Percentiles rank a stretch among this genome's conserved stretches.
phyloP scores from a whole-genome alignment of 2,329 filamentous ascomycete species.

The Rutstroemia sp. region DNA sequence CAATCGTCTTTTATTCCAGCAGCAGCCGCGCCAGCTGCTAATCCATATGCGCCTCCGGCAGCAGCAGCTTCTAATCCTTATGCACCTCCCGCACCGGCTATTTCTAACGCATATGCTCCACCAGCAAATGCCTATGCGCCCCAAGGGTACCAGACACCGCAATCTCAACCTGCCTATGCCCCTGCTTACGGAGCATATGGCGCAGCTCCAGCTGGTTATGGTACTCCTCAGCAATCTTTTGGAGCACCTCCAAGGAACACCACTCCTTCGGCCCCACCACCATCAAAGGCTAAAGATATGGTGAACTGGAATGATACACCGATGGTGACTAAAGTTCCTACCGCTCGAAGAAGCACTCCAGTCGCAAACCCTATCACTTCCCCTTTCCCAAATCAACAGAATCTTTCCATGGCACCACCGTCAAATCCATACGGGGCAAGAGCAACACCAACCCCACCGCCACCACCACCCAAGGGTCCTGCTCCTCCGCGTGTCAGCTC shows the following conservation, averaged over 20 bases:
- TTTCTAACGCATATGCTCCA: slow-evolving; percentile 44
- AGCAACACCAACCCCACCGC: slow-evolving; percentile 62
- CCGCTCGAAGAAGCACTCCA: slow-evolving; percentile 62
- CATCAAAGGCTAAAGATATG: slow-evolving; percentile 63
- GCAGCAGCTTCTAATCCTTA: slow-evolving; percentile 39
- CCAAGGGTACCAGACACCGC: slow-evolving; percentile 33
- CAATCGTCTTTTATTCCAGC: slow-evolving; percentile 33
- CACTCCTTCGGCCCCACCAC: slow-evolving; percentile 61
- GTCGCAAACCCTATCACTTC: slow-evolving; percentile 55
- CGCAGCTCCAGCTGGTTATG: slow-evolving; percentile 24
- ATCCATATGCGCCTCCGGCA: slow-evolving; percentile 40
- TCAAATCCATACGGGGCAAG: slow-evolving; percentile 52
- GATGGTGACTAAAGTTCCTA: slow-evolving; percentile 68
- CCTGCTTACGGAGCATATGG: slow-evolving; percentile 22
- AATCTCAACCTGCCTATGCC: slow-evolving; percentile 30
- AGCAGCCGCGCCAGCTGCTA: slow-evolving; percentile 30
- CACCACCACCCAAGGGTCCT: slow-evolving; percentile 76
- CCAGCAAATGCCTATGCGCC: slow-evolving; percentile 32
- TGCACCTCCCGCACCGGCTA: slow-evolving; percentile 31
- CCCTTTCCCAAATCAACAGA: slow-evolving; percentile 64
- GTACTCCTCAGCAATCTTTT: slow-evolving; percentile 31
- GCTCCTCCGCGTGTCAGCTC: slow-evolving; percentile 65
- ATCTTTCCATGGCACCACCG: slow-evolving; percentile 46
- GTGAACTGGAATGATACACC: slow-evolving; percentile 95
- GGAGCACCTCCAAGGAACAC: slow-evolving; percentile 56